phyloP scores from a whole-genome alignment of 495 filamentous ascomycete genomes.

The Aspergillus affinis region DNA sequence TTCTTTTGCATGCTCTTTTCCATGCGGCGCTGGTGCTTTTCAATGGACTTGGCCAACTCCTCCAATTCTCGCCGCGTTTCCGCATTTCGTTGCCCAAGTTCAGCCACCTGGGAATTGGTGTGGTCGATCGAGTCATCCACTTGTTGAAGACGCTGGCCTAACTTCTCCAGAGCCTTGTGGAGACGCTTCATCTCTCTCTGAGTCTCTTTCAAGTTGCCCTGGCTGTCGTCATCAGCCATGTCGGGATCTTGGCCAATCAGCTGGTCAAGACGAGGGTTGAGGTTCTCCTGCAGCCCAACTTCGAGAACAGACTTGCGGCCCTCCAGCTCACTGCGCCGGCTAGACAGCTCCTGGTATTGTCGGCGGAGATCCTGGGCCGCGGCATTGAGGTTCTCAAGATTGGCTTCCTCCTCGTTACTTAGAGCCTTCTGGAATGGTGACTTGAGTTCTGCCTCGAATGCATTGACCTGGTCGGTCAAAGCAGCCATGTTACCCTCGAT shows the following conservation, averaged over 20 bases:
- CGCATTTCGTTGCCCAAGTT: conserved; percentile 61
- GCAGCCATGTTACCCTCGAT: conserved; percentile 75
- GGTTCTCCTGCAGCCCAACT: conserved; percentile 79
- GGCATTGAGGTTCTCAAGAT: conserved; percentile 67
- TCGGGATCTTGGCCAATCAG: conserved; percentile 78
- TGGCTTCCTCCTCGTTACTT: conserved; percentile 75
- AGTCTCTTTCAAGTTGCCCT: conserved; percentile 71
- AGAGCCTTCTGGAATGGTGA: conserved; percentile 93
- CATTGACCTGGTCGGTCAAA: conserved; percentile 67
- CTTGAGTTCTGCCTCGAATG: conserved; percentile 73
- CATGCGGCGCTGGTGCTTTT: conserved; percentile 85
- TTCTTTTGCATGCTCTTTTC: conserved; percentile 89
- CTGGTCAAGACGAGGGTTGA: conserved; percentile 82
- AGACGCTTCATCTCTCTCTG: conserved; percentile 80
- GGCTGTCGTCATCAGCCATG: conserved; percentile 56
- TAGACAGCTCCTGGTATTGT: conserved; percentile 71
- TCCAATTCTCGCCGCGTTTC: conserved; percentile 68
- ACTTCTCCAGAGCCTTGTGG: conserved; percentile 56
- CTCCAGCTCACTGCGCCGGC: conserved; percentile 75
- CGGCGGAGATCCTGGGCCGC: conserved; percentile 70
- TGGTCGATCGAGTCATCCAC: conserved; percentile 72
- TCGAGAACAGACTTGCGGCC: conserved; percentile 76
- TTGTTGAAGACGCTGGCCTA: conserved; percentile 66
- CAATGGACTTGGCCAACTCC: conserved; percentile 76
- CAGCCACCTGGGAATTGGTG: conserved; percentile 54